Base-by-base conservation (phyloP, 2,329 filamentous ascomycete genomes). In the Nothomitra cinnamomea region DNA sequence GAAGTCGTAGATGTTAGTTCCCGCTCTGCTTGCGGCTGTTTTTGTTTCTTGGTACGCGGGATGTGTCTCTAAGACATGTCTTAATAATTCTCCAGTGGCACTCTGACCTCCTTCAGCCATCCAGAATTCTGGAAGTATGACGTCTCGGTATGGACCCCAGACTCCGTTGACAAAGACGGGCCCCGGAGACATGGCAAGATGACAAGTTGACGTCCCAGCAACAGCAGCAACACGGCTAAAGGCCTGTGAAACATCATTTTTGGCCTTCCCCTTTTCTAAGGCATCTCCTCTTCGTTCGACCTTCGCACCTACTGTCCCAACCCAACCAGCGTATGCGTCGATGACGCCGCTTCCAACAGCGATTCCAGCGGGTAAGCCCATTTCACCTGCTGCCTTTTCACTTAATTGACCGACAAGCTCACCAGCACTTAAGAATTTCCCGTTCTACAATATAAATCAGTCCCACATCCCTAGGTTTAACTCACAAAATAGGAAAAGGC, bases 251-350 rank as follows among this genome's bases (percentile, higher is more conserved):
- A 92, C 78, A 64, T 94, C 87, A 68, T 94, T 94, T 63, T 84
- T 81, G 1, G 85, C 76, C 3, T 76, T 74, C 36, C 76, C 76
- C 56, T 22, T n/a, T 19, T 32, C 24, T 32, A 32, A 15, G 6
- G 15, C 8, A 6, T 13, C n/a, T 19, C 78, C 73, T 64, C 83
- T 82, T 40, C 90, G 75, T 49, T 83, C 76, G 61, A 95, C 87
- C 68, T 95, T 95, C 56, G 92, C 90, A 55, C 92, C 92, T n/a
- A 98, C 92, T 1, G 92, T 96, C 57, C 92, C 92, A 60, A 98
- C 92, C 92, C 92, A 98, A 58, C 92, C 92, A 56, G 92, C 92
- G 63, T 98, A 98, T 17, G 92, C 92, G 66, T 98, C 92, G 63
- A 98, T 98, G 58, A 98, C 92, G 67, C 89, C 89, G 63, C 87